Evolutionary conservation across 306 rosid species (phyloP).

Genomic region (Sindora glabra): DNA sequence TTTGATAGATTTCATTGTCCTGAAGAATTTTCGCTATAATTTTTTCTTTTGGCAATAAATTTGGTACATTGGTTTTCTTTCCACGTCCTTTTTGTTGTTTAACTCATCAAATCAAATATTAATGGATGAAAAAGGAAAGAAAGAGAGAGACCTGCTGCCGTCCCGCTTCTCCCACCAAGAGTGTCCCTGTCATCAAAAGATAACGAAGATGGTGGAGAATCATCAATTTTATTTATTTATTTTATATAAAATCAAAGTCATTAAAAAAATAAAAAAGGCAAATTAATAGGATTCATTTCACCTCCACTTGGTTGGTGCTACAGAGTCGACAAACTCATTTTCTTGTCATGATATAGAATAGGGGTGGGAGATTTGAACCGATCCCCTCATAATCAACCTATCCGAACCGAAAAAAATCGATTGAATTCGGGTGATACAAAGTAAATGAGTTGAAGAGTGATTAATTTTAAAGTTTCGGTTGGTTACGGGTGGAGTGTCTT

Average conservation of each 20-base stretch:
- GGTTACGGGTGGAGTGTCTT: too few relatives aligned
- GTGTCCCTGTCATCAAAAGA: conserved; percentile 16
- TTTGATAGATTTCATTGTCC: not conserved
- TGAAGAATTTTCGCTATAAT: not conserved
- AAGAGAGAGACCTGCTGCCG: not conserved
- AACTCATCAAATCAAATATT: too few relatives aligned
- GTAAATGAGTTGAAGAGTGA: too few relatives aligned
- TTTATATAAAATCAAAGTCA: not conserved
- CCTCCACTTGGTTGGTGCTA: too few relatives aligned
- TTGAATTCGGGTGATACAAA: too few relatives aligned
- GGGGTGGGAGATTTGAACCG: too few relatives aligned
- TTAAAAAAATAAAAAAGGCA: not conserved
- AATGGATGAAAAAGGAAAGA: not conserved
- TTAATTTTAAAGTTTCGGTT: too few relatives aligned
- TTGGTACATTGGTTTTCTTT: not conserved
- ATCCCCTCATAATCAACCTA: too few relatives aligned
- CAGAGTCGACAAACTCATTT: too few relatives aligned
- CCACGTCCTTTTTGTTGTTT: not conserved
- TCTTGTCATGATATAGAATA: too few relatives aligned
- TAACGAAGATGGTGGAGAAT: conserved; percentile 10
- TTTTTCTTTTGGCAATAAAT: not conserved
- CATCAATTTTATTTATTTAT: not conserved
- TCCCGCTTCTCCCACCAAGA: conserved; percentile 11
- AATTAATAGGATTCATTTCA: not conserved
- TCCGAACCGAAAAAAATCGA: too few relatives aligned